Evolutionary conservation across 805 yeast species (phyloP), one percentile per base, ranked within the genome.

Genomic region (Sugiyamaella qingdaonensis): DNA sequence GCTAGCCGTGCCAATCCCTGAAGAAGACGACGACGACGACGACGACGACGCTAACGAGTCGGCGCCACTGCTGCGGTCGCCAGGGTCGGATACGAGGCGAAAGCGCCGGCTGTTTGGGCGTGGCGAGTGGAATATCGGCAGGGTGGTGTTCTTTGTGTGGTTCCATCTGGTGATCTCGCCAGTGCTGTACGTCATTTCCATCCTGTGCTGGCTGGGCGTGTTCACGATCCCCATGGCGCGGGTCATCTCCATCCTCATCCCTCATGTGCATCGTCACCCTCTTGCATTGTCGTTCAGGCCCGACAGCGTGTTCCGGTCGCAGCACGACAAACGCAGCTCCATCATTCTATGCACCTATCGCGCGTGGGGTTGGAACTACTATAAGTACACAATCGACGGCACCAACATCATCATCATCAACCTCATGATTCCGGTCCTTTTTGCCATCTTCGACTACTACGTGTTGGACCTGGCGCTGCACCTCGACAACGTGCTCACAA

Each of bases 311-410:
- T 60, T 44, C 59, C 63, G 57, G 66, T 60, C 37, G 43, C 58
- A 14, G 49, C 59, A n/a, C 64, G 66, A 27, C 73, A 77, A 46
- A 75, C 78, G 80, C 62, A 52, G 81, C 21, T 48, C 64, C 1
- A 82, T 94, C 53, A 69, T 94, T 48, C 74, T 94, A 39, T 90
- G 97, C 70, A 91, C 98, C 1, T 92, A 89, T 71, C 80, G 98
- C 64, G 88, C 95, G 52, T 82, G 89, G 58, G 98, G 98, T 1
- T 78, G 81, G 67, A 96, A 90, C 67, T 94, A 94, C 71, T 94
- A 91, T 74, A 94, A 94, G 73, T 91, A 88, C 69, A 94, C 99
- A 0, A 88, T 94, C 46, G 97, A 88, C 59, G 99, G 99, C 55
- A 91, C 97, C 1, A 92, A 94, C 68, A 86, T 92, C 53, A 87